These are phyloP conservation scores for Xerocomellus dryophilus DNA, from an alignment of 768 basidiomycete genomes.

Conservation along the genomic window DNA sequence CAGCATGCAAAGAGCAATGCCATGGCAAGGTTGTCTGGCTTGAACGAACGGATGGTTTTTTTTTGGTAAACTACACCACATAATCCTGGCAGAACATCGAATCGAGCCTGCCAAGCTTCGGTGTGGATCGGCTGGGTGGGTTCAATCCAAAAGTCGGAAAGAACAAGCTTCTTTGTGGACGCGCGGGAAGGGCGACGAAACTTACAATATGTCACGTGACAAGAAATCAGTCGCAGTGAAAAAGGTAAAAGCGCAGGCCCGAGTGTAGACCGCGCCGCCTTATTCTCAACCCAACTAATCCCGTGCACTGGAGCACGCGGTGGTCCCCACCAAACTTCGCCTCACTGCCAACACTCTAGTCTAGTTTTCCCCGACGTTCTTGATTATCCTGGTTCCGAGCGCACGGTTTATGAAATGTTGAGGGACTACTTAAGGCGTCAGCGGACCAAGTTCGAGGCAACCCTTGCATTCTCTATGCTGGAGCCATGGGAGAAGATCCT, in stretches of 20 bases:
- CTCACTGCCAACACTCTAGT: not conserved
- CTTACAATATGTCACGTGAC: conserved; percentile 30
- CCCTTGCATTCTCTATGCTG: conserved; percentile 58
- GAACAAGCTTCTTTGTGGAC: too few species aligned
- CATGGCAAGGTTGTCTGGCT: too few species aligned
- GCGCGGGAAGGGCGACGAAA: too few species aligned
- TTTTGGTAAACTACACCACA: too few species aligned
- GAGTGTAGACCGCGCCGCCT: not conserved
- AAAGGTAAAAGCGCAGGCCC: conserved; percentile 5
- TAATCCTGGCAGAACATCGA: too few species aligned
- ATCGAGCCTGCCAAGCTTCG: too few species aligned
- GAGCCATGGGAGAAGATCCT: conserved; percentile 70
- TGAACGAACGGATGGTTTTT: too few species aligned
- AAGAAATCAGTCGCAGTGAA: conserved; percentile 8
- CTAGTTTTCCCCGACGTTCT: not conserved
- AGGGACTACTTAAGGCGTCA: conserved; percentile 32
- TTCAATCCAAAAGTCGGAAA: too few species aligned
- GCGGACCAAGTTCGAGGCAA: conserved; percentile 44
- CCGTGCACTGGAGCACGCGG: not conserved
- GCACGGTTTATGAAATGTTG: conserved; percentile 26
- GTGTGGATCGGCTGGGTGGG: too few species aligned
- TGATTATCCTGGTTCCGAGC: not conserved
- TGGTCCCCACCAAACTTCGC: not conserved
- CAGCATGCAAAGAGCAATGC: too few species aligned
- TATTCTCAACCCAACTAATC: not conserved